Evolutionary conservation across 768 basidiomycete genomes (phyloP).

Genomic region (Psilocybe sp.): DNA sequence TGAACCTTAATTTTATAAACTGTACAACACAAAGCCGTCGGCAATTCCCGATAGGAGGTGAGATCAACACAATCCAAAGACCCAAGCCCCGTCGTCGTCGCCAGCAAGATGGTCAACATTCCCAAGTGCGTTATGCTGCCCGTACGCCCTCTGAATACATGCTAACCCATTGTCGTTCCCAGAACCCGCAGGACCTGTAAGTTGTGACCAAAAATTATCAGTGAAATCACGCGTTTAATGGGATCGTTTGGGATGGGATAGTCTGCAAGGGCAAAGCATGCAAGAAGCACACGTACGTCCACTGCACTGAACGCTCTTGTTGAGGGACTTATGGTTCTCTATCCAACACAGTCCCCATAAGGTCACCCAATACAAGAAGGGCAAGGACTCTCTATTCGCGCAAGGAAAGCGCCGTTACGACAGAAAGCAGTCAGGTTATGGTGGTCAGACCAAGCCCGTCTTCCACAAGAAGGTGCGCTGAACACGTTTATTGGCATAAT

Average conservation of each 20-base stretch:
- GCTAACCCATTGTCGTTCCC: slow-evolving; percentile 9
- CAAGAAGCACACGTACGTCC: slow-evolving; percentile 92
- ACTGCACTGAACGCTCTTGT: slow-evolving; percentile 2
- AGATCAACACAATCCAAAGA: slow-evolving; percentile 31
- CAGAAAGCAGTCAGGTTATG: slow-evolving; percentile 97
- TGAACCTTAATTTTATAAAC: slow-evolving; percentile 31
- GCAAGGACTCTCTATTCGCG: slow-evolving; percentile 95
- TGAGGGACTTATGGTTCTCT: slow-evolving; percentile 13
- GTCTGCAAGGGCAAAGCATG: slow-evolving; percentile 96
- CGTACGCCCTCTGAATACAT: not conserved
- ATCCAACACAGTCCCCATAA: slow-evolving; percentile 78
- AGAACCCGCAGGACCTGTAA: slow-evolving; percentile 96
- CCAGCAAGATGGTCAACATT: slow-evolving; percentile 86
- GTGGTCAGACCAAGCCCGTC: slow-evolving; percentile 99
- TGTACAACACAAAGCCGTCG: slow-evolving; percentile 33
- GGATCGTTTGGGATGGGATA: slow-evolving; percentile 22
- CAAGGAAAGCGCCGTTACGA: slow-evolving; percentile 99
- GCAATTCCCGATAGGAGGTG: slow-evolving; percentile 29
- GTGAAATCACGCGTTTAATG: slow-evolving; percentile 5
- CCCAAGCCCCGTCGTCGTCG: slow-evolving; percentile 37
- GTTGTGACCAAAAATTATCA: slow-evolving; percentile 29
- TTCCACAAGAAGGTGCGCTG: slow-evolving; percentile 97
- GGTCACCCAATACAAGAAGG: slow-evolving; percentile 99
- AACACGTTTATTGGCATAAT: not conserved
- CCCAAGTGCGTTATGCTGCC: slow-evolving; percentile 64